Conservation (phyloP, 2,329 filamentous ascomycete species). For the Apiospora sp. region DNA sequence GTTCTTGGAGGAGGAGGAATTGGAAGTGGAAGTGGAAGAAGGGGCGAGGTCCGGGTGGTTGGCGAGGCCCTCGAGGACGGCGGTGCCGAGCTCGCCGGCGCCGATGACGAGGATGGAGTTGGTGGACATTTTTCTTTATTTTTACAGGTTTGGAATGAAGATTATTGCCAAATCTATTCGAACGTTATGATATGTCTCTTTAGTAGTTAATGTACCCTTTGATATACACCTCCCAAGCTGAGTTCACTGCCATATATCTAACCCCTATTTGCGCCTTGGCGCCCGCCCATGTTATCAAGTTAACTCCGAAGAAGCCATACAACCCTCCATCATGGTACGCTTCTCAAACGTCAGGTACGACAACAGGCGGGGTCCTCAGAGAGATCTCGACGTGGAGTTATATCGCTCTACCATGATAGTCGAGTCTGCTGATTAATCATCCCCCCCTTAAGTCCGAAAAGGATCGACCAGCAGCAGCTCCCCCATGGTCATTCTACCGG, state of each 20-base stretch:
- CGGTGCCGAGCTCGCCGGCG: constrained; percentile 70
- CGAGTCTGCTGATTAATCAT: not conserved
- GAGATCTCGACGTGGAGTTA: not conserved
- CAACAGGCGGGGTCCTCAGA: not conserved
- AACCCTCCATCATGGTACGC: not conserved
- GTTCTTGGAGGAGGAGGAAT: not conserved
- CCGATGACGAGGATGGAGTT: constrained; percentile 66
- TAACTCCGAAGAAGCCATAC: not conserved
- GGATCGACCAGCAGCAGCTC: not conserved
- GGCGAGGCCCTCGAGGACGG: constrained; percentile 60
- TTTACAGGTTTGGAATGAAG: not conserved
- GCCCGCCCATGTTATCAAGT: not conserved
- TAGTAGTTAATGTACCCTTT: not conserved
- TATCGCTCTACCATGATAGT: not conserved
- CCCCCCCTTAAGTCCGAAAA: constrained; percentile 4
- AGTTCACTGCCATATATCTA: not conserved
- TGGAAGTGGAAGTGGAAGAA: too few species aligned
- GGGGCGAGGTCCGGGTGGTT: constrained; percentile 49
- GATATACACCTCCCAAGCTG: not conserved
- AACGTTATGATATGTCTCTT: not conserved
- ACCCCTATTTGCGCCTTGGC: too few species aligned
- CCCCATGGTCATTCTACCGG: not conserved
- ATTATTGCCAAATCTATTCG: not conserved
- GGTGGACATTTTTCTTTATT: too few species aligned
- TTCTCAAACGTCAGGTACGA: not conserved